Evolutionary conservation across 2,329 filamentous ascomycete genomes (phyloP).

Genomic region (Pestalotiopsis sp.): DNA sequence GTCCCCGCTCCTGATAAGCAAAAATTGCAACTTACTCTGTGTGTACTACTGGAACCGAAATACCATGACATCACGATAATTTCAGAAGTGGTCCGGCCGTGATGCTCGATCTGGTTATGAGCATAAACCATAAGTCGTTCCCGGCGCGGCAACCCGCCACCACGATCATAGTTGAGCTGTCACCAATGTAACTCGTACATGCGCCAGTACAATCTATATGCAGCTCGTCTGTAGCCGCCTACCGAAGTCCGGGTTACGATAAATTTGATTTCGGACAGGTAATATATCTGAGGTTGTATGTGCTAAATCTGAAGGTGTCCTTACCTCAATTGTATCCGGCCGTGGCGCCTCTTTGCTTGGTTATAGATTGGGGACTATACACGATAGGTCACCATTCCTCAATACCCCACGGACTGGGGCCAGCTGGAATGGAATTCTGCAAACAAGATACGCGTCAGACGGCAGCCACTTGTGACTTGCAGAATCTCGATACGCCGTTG

Average conservation of each 20-base stretch:
- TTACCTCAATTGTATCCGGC: background rate
- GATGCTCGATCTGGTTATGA: slow-evolving; percentile 4
- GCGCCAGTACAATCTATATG: background rate
- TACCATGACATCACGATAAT: background rate
- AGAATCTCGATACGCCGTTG: background rate
- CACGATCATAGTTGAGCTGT: background rate
- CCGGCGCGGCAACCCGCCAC: slow-evolving; percentile 7
- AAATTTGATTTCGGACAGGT: background rate
- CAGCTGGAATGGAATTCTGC: background rate
- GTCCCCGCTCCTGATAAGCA: background rate
- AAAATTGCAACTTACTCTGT: background rate
- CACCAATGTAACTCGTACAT: background rate
- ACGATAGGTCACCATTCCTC: background rate
- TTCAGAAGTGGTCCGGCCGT: slow-evolving; percentile 4
- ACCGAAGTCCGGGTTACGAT: slow-evolving; percentile 2
- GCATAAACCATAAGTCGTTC: background rate
- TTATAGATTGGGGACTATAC: background rate
- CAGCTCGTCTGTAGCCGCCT: background rate
- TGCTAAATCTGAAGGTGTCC: background rate
- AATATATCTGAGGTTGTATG: slow-evolving; percentile 9
- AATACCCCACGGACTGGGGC: background rate
- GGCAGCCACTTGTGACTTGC: background rate
- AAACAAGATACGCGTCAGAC: background rate
- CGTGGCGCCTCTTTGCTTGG: background rate
- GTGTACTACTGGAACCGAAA: background rate